Evolutionary conservation across 2,329 filamentous ascomycete species (phyloP), one percentile per base, ranked within the genome.

Genomic region (Aspergillus brunneoviolaceus): DNA sequence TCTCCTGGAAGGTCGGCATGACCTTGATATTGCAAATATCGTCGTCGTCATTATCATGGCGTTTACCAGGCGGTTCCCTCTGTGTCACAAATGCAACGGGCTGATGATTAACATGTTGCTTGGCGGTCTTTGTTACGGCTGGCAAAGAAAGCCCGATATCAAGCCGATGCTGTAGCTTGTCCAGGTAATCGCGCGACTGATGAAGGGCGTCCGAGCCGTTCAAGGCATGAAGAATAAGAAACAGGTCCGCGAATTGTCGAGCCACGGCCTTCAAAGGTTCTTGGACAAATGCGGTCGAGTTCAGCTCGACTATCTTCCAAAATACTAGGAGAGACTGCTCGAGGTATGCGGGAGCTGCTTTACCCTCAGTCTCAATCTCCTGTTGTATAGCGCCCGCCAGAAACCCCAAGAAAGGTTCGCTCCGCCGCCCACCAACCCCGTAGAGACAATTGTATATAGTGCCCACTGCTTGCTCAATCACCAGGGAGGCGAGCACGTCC

Each of bases 371-470:
- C 5, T 48, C 42, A 39, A 58, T 35, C 5, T 53, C 52, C 11
- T 45, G 23, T 16, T 54, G 35, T 39, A 72, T 65, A 49, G 63
- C 67, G 33, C 57, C 66, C 33, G 65, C 63, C 49, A 68, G 66
- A 48, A 65, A 75, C 4, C 54, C 58, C 53, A 80, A 78, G 25
- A 81, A 64, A 1, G 58, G 58, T 12, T 74, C 67, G 16, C 70
- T 75, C 61, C 76, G 73, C 9, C 62, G 67, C 31, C 80, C 80
- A 47, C 69, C 69, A n/a, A 69, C 55, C 2, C 79, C 79, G 57
- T 74, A 82, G 11, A 82, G 65, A 63, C 76, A 75, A 33, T 75
- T 80, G 67, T 77, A 80, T 25, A 83, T 76, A 3, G 74, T 80
- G 19, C 72, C 76, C 12, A 81, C 69, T 2, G 74, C 67, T 14